phyloP scores from a whole-genome alignment of 306 rosid genomes.

The Casuarina cunninghamiana region DNA sequence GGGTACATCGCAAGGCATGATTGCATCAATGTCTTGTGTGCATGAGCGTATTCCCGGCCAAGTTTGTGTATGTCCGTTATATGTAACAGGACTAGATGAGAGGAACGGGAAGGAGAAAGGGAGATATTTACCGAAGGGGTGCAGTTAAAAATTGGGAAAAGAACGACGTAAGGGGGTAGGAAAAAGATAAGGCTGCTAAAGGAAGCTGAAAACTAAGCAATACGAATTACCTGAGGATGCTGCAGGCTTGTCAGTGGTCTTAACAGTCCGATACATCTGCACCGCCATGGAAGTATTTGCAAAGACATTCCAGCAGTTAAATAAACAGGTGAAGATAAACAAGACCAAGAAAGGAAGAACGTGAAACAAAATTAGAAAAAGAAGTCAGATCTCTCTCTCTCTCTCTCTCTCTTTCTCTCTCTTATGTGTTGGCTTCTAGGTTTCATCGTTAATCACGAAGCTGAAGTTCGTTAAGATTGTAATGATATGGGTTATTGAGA shows the following conservation, averaged over 20 bases:
- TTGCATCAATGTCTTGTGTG: not conserved
- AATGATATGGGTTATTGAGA: slow-evolving; percentile 53
- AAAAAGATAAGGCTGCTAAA: slow-evolving; percentile 29
- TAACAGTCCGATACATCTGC: slow-evolving; percentile 97
- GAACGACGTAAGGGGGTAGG: slow-evolving; percentile 27
- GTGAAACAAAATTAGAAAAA: not conserved
- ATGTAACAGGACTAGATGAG: not conserved
- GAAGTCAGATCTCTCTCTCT: slow-evolving; percentile 19
- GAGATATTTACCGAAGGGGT: not conserved
- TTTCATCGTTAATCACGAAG: slow-evolving; percentile 71
- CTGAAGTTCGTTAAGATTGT: slow-evolving; percentile 54
- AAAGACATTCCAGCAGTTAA: slow-evolving; percentile 11
- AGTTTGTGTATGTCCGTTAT: not conserved
- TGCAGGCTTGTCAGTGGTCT: slow-evolving; percentile 92
- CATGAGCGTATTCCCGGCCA: not conserved
- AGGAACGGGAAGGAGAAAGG: not conserved
- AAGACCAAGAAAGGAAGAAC: not conserved
- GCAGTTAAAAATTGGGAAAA: slow-evolving; percentile 11
- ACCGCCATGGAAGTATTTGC: slow-evolving; percentile 23
- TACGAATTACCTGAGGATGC: slow-evolving; percentile 93
- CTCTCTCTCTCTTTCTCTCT: slow-evolving; percentile 16
- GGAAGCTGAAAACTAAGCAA: slow-evolving; percentile 38
- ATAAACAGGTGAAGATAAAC: slow-evolving; percentile 6
- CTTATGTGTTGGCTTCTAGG: slow-evolving; percentile 17
- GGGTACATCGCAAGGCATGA: not conserved